Conservation (phyloP, 139 green algal genomes). For the Nannochloris sp. region DNA sequence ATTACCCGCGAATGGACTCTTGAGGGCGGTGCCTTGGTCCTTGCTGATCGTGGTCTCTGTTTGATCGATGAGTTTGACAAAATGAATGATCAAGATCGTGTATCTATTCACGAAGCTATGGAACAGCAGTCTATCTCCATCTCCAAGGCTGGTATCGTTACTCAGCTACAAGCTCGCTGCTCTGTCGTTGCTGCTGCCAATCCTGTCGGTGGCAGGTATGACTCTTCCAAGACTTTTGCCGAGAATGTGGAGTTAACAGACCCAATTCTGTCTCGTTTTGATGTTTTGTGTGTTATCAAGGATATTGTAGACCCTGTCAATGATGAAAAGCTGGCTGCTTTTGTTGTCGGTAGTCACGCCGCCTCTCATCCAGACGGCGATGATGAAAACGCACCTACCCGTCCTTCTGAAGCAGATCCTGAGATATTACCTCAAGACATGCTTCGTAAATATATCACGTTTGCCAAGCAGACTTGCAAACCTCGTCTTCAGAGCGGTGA, state of each 20-base stretch:
- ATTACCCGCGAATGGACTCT: conserved; percentile 96
- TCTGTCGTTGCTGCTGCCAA: conserved; percentile 97
- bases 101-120: conserved; percentile 87
- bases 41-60: conserved; percentile 95
- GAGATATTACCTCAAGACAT: conserved; percentile 77
- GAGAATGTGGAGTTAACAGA: conserved; percentile 92
- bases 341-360: conserved; percentile 86
- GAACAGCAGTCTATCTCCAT: conserved; percentile 99
- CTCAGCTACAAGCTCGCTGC: conserved; percentile 72
- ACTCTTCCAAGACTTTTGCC: conserved; percentile 74
- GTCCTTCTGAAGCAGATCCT: conserved; percentile 32
- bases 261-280: conserved; percentile 96
- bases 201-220: conserved; percentile 90
- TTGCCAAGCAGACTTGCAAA: conserved; percentile 76
- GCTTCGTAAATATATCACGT: conserved; percentile 97
- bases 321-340: conserved; percentile 85
- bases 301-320: conserved; percentile 90
- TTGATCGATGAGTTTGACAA: conserved; percentile 99
- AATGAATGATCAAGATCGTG: conserved; percentile 98
- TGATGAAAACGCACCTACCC: background rate
- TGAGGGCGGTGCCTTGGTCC: conserved; percentile 94
- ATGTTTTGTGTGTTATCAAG: conserved; percentile 93
- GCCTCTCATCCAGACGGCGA: conserved; percentile 62
- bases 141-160: conserved; percentile 97
- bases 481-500: conserved; percentile 61